Percentiles rank a stretch among this genome's conserved stretches.
phyloP scores from a whole-genome alignment of 257 asterid species.

The Echites panduratus region DNA sequence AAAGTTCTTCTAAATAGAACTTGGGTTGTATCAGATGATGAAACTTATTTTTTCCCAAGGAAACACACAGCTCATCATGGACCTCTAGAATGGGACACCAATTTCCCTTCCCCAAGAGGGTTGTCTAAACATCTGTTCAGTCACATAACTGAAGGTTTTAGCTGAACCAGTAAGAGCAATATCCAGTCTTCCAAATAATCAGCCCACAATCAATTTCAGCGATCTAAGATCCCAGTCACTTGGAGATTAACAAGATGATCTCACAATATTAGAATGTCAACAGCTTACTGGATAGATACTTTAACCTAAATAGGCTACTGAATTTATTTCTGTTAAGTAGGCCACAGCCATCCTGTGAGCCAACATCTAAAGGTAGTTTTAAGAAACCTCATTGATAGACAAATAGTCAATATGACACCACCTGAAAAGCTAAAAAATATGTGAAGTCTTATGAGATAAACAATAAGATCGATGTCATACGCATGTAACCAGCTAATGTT shows the following conservation, averaged over 20 bases:
- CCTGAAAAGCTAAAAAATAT: not conserved
- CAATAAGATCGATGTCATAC: not conserved
- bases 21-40: not conserved
- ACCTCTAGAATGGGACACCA: too few species aligned
- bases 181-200: too few species aligned
- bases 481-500: not conserved
- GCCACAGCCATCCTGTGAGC: not conserved
- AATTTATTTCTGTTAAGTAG: not conserved
- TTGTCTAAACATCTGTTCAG: too few species aligned
- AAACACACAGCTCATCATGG: too few species aligned
- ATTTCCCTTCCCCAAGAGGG: not conserved
- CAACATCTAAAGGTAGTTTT: not conserved
- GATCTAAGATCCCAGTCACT: not conserved
- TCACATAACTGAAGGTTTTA: too few species aligned
- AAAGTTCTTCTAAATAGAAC: not conserved
- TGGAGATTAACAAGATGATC: not conserved
- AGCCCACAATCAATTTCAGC: not conserved
- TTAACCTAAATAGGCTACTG: not conserved
- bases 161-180: too few species aligned
- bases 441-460: not conserved
- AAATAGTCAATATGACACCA: not conserved
- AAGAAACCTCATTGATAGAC: not conserved
- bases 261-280: not conserved
- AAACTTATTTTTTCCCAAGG: not conserved
- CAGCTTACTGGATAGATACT: not conserved